phyloP scores from a whole-genome alignment of 768 basidiomycete genomes.

The Termitomyces sp. region DNA sequence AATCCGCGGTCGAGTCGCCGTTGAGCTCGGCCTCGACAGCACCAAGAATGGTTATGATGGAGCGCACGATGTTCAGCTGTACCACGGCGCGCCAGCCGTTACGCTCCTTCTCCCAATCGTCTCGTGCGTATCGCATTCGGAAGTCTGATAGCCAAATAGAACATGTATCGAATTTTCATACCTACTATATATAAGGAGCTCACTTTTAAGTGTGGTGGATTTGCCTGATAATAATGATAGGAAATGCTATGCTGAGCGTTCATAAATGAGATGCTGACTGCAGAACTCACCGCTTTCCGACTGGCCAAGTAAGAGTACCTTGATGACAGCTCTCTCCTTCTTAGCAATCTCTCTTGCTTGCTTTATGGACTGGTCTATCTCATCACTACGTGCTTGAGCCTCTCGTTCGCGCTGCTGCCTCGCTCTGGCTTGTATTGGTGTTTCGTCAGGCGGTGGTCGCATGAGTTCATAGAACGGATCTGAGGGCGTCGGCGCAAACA shows the following conservation, averaged over 20 bases:
- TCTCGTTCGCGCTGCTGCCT: constrained; percentile 43
- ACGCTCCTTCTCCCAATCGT: constrained; percentile 66
- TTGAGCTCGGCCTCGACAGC: constrained; percentile 54
- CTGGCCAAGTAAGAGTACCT: constrained; percentile 61
- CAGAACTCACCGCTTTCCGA: constrained; percentile 55
- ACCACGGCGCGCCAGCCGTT: constrained; percentile 74
- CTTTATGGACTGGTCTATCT: constrained; percentile 59
- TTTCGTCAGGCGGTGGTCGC: constrained; percentile 49
- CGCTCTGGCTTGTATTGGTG: constrained; percentile 44
- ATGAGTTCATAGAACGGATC: constrained; percentile 45
- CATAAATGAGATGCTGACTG: background rate
- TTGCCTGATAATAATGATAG: constrained; percentile 47
- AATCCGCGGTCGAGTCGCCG: constrained; percentile 28
- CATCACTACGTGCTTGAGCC: constrained; percentile 46
- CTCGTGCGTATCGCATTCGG: constrained; percentile 61
- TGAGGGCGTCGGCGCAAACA: constrained; percentile 28
- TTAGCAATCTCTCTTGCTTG: constrained; percentile 39
- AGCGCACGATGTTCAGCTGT: constrained; percentile 75
- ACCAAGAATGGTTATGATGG: constrained; percentile 62
- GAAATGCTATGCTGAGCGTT: background rate
- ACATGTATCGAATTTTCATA: background rate
- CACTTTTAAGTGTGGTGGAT: constrained; percentile 67
- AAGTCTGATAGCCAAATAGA: constrained; percentile 44
- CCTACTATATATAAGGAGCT: constrained; percentile 11
- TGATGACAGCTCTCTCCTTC: constrained; percentile 45